A percentile compares a stretch with the other conserved stretches of the same genome.
Evolutionary conservation across 2,329 filamentous ascomycete species (phyloP).

Genomic region (Sclerotiophoma versabilis): DNA sequence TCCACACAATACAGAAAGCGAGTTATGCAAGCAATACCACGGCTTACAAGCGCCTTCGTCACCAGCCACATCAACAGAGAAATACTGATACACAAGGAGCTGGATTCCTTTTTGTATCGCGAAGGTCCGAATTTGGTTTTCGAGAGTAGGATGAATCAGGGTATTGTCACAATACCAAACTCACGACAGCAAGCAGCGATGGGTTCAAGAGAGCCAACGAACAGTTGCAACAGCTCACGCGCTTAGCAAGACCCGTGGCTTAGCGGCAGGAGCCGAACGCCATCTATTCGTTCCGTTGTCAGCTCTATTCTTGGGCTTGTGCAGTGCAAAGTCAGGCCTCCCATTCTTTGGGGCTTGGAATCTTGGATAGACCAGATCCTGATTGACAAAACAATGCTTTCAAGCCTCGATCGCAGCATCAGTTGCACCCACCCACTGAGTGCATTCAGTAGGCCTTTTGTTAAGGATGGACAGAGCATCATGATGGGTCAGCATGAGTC

Average conservation of each 20-base stretch:
- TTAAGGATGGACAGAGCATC: neutral
- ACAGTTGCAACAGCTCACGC: neutral
- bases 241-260: slow-evolving; percentile 1
- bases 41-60: neutral
- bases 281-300: neutral
- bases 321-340: slow-evolving; percentile 11
- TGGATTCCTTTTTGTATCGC: neutral
- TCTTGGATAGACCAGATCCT: neutral
- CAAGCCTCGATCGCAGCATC: neutral
- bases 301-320: slow-evolving; percentile 11
- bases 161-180: neutral
- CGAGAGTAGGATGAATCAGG: neutral
- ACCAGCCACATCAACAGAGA: slow-evolving; percentile 9
- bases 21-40: neutral
- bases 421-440: neutral
- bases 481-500: neutral
- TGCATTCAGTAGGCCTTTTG: neutral
- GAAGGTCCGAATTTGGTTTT: neutral
- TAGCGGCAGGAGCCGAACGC: slow-evolving; percentile 10
- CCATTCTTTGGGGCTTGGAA: slow-evolving; percentile 5
- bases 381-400: neutral
- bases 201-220: neutral
- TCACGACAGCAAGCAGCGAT: neutral
- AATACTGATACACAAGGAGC: neutral
- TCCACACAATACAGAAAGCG: neutral